phyloP scores from a whole-genome alignment of 2,329 filamentous ascomycete genomes.

The Fusarium sp. region DNA sequence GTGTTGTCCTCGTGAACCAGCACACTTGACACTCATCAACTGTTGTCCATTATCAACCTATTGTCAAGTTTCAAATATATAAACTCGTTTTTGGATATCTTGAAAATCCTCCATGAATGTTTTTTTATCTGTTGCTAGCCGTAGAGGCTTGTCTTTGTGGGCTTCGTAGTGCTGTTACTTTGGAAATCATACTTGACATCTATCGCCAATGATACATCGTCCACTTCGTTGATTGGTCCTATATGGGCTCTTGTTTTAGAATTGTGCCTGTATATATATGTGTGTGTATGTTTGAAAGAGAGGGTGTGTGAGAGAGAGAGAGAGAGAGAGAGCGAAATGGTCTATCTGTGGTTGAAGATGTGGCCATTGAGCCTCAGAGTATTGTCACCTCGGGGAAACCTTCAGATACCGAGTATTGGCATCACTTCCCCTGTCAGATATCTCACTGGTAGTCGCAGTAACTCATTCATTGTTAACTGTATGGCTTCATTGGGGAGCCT shows the following conservation, averaged over 20 bases:
- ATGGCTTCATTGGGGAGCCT: background rate
- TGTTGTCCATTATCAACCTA: background rate
- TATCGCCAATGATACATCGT: background rate
- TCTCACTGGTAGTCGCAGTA: background rate
- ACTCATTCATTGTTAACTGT: background rate
- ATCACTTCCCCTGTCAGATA: background rate
- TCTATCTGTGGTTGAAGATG: background rate
- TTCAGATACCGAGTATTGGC: background rate
- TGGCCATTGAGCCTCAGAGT: background rate
- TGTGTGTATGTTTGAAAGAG: background rate
- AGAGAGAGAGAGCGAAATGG: no score
- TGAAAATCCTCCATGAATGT: background rate
- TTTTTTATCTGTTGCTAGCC: background rate
- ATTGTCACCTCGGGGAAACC: background rate
- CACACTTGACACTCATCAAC: background rate
- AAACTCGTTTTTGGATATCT: rapidly evolving
- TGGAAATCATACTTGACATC: background rate
- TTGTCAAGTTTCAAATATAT: no score
- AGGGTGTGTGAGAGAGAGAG: no score
- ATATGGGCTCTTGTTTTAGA: rapidly evolving
- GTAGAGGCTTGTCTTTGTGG: background rate
- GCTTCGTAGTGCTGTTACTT: background rate
- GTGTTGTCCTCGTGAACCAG: background rate
- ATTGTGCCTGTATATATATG: background rate
- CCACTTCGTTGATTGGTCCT: rapidly evolving